Evolutionary conservation across 139 green algal species (phyloP), one percentile per base, ranked within the genome.

Genomic region (Tetraselmis striata): DNA sequence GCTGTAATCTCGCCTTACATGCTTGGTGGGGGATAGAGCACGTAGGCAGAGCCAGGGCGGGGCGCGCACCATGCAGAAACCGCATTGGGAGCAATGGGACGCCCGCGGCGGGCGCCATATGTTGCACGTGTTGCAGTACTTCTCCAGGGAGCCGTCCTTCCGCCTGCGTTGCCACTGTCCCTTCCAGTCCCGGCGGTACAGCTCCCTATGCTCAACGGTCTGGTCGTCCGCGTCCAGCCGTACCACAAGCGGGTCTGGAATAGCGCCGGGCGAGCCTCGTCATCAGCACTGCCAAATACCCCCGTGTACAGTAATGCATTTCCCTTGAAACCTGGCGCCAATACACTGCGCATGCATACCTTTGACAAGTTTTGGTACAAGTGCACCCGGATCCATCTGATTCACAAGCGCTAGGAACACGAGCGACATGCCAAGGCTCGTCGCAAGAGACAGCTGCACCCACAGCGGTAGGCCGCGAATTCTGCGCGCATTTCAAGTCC

Each of bases 121-220:
- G 77, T 94, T 80, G 81, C 93, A 96, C 0, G 89, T 94, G 28
- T 2, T 32, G 87, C 93, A 96, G 85, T 93, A 95, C 75, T 89
- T 87, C 29, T 86, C 75, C 22, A 75, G 22, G 2, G 24, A 25
- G 23, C 75, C 75, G 25, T 80, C 31, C 1, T 32, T 29, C 31
- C 26, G 27, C 2, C 24, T 23, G 1, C 79, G 58, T 77, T 79
- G 82, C 78, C 45, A 77, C 30, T 86, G 81, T 29, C 29, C 79
- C 76, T 81, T 79, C 23, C 75, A 80, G 18, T 77, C 26, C 58
- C 29, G 29, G 0, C 28, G n/a, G 28, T 23, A 75, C 74, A 82
- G 76, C 77, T 84, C 24, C 24, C 75, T 58, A 67, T 67, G 5
- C 18, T 67, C 45, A 18, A 67, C 18, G 11, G 75, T 30, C 1